Evolutionary conservation across 2,329 filamentous ascomycete genomes (phyloP), one percentile per base, ranked within the genome.

Genomic region (Botryosphaeria dothidea): DNA sequence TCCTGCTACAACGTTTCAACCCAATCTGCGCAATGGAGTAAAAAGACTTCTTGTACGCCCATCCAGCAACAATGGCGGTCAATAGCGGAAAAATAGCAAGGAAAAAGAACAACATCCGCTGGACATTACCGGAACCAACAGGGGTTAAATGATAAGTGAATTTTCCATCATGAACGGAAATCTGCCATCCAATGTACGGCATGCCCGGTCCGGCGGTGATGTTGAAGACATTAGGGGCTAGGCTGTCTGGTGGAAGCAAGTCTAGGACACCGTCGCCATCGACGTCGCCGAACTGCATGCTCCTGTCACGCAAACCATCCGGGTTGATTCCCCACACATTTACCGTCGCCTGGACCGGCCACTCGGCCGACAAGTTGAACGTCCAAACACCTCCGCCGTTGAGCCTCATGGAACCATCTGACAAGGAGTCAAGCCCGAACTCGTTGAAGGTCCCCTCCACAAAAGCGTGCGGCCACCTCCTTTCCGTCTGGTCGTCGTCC

Each of bases 31-130:
- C 88, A 72, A 89, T 84, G 48, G 83, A 81, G 72, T 88, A 88
- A 74, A 89, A 89, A 13, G 82, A 83, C 66, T 83, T 82, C 78
- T 85, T 84, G 77, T 88, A 89, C 1, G 82, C 72, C 75, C 81
- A 87, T 3, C 86, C 82, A 34, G 81, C 83, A 9, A 81, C 68
- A 2, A 75, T 74, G 6, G 81, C 86, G 4, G 81, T 82, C 4
- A 82, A 38, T 11, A 87, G 67, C 0, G 87, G 87, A 0, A 89
- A 71, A 15, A 84, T 70, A 68, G 79, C 81, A 6, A 89, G 78
- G 2, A 89, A 74, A 27, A 85, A 73, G 69, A 82, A 86, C 6
- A 89, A 71, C 3, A 78, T 73, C 46, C 88, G 77, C 69, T 90
- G 87, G 15, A 78, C 71, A 62, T 80, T 81, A 61, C 83, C 78